phyloP scores from a whole-genome alignment of 2,329 filamentous ascomycete genomes.

The Fusarium continuum region DNA sequence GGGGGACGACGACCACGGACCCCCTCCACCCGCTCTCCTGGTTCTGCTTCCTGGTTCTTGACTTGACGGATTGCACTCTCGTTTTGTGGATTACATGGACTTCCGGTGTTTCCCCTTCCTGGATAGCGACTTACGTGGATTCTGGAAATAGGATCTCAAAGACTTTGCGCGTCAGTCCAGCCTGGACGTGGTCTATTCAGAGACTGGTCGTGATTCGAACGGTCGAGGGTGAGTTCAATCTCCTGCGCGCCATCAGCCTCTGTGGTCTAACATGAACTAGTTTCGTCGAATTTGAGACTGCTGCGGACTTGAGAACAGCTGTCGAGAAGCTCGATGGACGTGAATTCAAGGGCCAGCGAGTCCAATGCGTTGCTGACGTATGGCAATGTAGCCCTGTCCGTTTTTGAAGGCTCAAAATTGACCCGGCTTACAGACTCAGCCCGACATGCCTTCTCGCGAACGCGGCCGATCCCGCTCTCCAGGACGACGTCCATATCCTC shows the following conservation, averaged over 20 bases:
- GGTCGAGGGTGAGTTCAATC: constrained; percentile 80
- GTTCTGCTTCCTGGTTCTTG: constrained; percentile 46
- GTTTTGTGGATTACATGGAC: constrained; percentile 50
- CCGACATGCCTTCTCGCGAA: constrained; percentile 76
- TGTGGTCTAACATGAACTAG: constrained; percentile 57
- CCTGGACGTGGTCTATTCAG: constrained; percentile 97
- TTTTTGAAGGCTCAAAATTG: constrained; percentile 16
- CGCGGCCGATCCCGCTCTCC: constrained; percentile 83
- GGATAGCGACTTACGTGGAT: constrained; percentile 81
- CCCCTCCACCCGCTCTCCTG: constrained; percentile 37
- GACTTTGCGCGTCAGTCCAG: constrained; percentile 98
- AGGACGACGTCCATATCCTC: constrained; percentile 69
- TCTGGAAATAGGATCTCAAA: constrained; percentile 95
- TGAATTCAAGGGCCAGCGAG: constrained; percentile 90
- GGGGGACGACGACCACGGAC: constrained; percentile 44
- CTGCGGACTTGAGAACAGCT: constrained; percentile 85
- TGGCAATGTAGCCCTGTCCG: constrained; percentile 19
- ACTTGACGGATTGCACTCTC: constrained; percentile 52
- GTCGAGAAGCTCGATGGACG: constrained; percentile 93
- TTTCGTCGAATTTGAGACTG: constrained; percentile 97
- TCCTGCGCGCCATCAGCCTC: neutral
- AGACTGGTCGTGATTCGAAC: constrained; percentile 70
- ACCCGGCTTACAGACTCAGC: constrained; percentile 70
- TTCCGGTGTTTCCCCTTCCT: constrained; percentile 51
- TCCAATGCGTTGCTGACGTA: constrained; percentile 89